Conservation (phyloP, 495 filamentous ascomycete species). For the Recurvomyces mirabilis region DNA sequence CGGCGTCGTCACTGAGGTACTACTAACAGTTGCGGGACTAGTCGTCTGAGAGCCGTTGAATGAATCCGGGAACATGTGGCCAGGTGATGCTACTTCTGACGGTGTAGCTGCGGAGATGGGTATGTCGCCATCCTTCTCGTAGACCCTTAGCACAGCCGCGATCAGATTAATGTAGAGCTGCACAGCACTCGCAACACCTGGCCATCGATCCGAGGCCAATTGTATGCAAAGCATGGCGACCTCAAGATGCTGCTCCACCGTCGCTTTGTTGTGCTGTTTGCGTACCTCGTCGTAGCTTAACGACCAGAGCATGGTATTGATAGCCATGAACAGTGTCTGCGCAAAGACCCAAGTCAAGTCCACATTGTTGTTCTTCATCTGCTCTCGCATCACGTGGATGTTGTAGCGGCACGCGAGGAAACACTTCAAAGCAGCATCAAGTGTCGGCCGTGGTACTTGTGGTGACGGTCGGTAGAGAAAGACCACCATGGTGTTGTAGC, state of each 20-base stretch:
- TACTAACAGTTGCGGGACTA: slow-evolving; percentile 28
- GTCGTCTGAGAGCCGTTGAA: slow-evolving; percentile 26
- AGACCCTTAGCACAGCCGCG: slow-evolving; percentile 72
- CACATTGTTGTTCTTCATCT: slow-evolving; percentile 59
- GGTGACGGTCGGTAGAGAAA: slow-evolving; percentile 79
- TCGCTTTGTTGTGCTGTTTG: slow-evolving; percentile 50
- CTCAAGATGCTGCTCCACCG: slow-evolving; percentile 59
- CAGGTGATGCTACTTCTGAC: slow-evolving; percentile 25
- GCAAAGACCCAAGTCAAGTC: slow-evolving; percentile 91
- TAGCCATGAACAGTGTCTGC: slow-evolving; percentile 70
- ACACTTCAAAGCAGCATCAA: slow-evolving; percentile 60
- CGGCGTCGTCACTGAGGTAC: slow-evolving; percentile 23
- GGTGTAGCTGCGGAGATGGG: slow-evolving; percentile 53
- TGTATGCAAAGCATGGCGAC: slow-evolving; percentile 63
- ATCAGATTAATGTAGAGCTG: slow-evolving; percentile 70
- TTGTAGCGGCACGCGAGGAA: slow-evolving; percentile 73
- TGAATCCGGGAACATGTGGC: slow-evolving; percentile 17
- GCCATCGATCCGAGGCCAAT: slow-evolving; percentile 72
- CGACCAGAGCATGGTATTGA: slow-evolving; percentile 81
- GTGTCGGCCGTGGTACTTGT: slow-evolving; percentile 73
- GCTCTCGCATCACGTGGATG: slow-evolving; percentile 62
- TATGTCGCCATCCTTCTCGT: slow-evolving; percentile 51
- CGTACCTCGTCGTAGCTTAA: slow-evolving; percentile 77
- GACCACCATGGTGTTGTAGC: slow-evolving; percentile 74
- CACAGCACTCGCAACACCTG: slow-evolving; percentile 71